Evolutionary conservation across 2,329 filamentous ascomycete species (phyloP).

Genomic region (Aspergillus ustus): DNA sequence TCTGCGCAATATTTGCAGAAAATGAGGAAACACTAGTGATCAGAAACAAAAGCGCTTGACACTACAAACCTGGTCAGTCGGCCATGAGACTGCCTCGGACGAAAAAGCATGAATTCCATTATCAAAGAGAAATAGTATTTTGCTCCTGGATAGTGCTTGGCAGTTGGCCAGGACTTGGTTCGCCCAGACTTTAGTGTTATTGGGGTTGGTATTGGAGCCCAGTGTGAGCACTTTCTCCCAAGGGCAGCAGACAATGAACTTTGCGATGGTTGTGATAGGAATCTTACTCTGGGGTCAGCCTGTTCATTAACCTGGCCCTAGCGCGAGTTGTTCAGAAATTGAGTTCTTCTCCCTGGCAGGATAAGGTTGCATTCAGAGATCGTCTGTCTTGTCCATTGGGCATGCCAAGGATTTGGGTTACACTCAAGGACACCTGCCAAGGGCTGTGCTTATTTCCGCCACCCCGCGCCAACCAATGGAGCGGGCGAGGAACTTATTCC

Average conservation of each 20-base stretch:
- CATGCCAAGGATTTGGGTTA: conserved; percentile 10
- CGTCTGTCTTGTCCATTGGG: not conserved
- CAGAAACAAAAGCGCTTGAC: not conserved
- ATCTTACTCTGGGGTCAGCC: not conserved
- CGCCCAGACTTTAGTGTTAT: not conserved
- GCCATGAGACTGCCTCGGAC: not conserved
- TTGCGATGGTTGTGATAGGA: not conserved
- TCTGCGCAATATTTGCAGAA: conserved; percentile 3
- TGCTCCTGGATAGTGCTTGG: not conserved
- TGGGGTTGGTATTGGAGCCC: not conserved
- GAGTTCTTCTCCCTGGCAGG: not conserved
- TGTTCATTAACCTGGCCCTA: not conserved
- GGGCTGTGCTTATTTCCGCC: conserved; percentile 12
- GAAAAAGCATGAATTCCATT: not conserved
- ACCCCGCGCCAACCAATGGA: not conserved
- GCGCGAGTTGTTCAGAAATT: not conserved
- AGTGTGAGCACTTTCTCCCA: not conserved
- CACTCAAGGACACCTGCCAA: conserved; percentile 2
- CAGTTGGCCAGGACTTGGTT: not conserved
- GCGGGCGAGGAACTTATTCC: not conserved
- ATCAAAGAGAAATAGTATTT: conserved; percentile 6
- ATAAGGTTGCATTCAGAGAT: not conserved
- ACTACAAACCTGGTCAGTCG: not conserved
- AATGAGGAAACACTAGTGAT: conserved; percentile 1
- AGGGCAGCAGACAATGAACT: not conserved